Evolutionary conservation across 176 grass and related monocot species (phyloP).

Genomic region (Juncus inflexus): DNA sequence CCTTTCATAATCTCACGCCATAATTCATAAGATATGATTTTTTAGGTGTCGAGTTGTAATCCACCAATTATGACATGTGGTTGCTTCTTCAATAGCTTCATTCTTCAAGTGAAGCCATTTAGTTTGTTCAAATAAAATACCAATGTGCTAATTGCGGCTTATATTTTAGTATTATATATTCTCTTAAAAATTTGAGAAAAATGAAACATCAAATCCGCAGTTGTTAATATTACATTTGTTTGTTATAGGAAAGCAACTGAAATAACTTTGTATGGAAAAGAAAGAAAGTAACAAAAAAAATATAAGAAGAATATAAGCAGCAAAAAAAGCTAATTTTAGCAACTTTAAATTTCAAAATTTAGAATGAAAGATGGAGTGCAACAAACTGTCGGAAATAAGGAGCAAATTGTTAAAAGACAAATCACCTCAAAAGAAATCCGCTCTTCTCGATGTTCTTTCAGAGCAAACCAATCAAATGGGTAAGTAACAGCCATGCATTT

Average conservation of each 20-base stretch:
- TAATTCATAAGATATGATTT: slow-evolving; percentile 16
- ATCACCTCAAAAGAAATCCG: no score
- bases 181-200: not conserved
- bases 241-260: not conserved
- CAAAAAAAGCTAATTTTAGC: no score
- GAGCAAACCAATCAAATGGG: no score
- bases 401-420: no score
- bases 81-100: slow-evolving; percentile 12
- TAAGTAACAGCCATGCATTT: no score
- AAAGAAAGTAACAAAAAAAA: not conserved
- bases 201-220: not conserved
- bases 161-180: not conserved
- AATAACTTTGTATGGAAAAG: not conserved
- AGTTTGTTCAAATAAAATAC: slow-evolving; percentile 10
- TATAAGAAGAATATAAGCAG: no score
- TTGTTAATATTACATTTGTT: not conserved
- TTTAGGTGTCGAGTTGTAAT: slow-evolving; percentile 2
- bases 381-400: no score
- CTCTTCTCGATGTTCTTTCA: no score
- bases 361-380: no score
- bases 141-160: not conserved
- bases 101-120: slow-evolving; percentile 19
- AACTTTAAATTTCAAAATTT: no score
- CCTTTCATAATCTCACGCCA: slow-evolving; percentile 21
- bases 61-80: not conserved